Conservation (phyloP, 2,329 filamentous ascomycete species). For the Fusarium nematophilum region DNA sequence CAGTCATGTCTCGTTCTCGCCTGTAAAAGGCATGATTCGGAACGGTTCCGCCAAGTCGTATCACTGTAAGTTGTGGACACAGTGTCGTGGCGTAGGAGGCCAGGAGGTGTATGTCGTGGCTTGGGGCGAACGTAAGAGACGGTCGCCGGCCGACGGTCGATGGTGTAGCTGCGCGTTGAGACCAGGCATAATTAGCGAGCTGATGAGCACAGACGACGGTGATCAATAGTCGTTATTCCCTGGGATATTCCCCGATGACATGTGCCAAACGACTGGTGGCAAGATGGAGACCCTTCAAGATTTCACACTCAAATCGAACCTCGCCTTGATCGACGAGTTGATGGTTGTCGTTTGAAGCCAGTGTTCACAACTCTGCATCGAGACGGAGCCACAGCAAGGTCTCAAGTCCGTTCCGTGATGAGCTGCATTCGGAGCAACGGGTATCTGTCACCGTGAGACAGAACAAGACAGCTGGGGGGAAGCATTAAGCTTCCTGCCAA, state of each 20-base stretch:
- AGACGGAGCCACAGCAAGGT: too few relatives aligned
- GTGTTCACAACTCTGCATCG: too few relatives aligned
- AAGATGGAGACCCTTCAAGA: neutral
- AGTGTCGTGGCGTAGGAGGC: neutral
- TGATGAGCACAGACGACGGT: neutral
- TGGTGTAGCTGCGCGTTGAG: too few relatives aligned
- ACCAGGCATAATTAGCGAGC: too few relatives aligned
- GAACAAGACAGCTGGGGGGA: constrained; percentile 7
- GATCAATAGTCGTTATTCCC: neutral
- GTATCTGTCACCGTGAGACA: constrained; percentile 2
- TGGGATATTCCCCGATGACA: neutral
- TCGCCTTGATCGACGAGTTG: neutral
- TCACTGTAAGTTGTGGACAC: neutral
- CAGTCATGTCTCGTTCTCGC: constrained; percentile 1
- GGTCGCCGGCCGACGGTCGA: too few relatives aligned
- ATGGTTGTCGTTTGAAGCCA: too few relatives aligned
- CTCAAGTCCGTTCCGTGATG: constrained; percentile 9
- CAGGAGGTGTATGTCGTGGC: too few relatives aligned
- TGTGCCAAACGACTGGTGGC: neutral
- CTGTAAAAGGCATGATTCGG: constrained; percentile 5
- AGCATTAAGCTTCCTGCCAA: neutral
- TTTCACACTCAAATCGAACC: too few relatives aligned
- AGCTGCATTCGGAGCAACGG: neutral
- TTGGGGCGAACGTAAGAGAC: too few relatives aligned
- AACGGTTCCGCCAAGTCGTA: neutral